phyloP scores from a whole-genome alignment of 352 stramenopile genomes.

The Blastocystis sp. region DNA sequence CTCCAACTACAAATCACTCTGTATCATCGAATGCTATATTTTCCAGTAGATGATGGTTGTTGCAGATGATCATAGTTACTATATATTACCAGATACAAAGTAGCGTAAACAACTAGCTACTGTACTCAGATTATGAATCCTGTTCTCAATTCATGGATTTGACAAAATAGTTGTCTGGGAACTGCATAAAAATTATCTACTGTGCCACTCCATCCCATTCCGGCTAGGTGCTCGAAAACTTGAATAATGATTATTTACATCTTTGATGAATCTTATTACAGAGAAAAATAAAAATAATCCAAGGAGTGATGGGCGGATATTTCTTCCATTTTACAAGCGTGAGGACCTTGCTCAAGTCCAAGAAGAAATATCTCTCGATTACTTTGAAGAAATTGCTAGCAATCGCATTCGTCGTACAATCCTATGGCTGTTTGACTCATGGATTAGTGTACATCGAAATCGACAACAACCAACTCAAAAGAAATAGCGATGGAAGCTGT shows the following conservation, averaged over 20 bases:
- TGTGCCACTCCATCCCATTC: background rate
- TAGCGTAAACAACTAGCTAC: no score
- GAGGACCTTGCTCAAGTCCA: background rate
- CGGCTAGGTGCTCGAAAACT: background rate
- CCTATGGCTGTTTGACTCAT: background rate
- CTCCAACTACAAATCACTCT: background rate
- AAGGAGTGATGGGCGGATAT: no score
- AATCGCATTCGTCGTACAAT: background rate
- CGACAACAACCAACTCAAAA: background rate
- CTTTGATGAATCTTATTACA: background rate
- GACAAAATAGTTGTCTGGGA: background rate
- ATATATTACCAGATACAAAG: no score
- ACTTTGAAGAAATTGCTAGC: slow-evolving; percentile 14
- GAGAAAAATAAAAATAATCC: background rate
- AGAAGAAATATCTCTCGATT: slow-evolving; percentile 26
- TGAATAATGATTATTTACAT: background rate
- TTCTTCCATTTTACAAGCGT: background rate
- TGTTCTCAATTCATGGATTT: background rate
- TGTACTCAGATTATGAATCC: background rate
- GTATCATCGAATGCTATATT: background rate
- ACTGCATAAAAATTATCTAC: background rate
- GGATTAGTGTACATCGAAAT: slow-evolving; percentile 9
- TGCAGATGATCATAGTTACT: background rate
- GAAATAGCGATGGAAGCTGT: background rate
- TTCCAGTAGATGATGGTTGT: background rate